Conservation (phyloP, 192 early-diverging fungal species). For the Chytriomyces hyalinus region DNA sequence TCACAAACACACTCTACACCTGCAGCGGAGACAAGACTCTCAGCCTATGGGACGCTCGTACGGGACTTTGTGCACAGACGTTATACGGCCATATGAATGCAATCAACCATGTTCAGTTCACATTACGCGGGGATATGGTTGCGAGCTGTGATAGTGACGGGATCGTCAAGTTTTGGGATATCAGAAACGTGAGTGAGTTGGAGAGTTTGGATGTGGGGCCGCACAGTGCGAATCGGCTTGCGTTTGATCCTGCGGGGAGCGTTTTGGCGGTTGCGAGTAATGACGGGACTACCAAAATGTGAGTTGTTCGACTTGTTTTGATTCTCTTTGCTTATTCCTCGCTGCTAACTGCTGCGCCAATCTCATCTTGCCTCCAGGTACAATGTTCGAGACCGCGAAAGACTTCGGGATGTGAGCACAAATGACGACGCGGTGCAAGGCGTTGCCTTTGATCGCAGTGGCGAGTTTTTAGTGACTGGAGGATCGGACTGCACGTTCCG, state of each 20-base stretch:
- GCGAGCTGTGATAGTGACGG: constrained; percentile 59
- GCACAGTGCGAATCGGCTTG: constrained; percentile 49
- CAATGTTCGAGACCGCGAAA: constrained; percentile 17
- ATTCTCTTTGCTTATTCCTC: too few species aligned
- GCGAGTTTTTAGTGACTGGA: constrained; percentile 51
- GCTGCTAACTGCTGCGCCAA: too few species aligned
- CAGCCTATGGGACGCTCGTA: constrained; percentile 60
- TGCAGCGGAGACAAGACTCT: constrained; percentile 60
- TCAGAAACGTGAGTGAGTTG: constrained; percentile 50
- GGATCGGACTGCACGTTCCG: constrained; percentile 35
- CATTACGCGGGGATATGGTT: constrained; percentile 44
- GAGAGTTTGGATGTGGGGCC: constrained; percentile 43
- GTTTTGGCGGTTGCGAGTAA: constrained; percentile 54
- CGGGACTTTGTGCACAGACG: constrained; percentile 54
- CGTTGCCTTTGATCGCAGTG: constrained; percentile 49
- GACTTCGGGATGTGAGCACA: constrained; percentile 19
- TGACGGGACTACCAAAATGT: constrained; percentile 48
- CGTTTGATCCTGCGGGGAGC: constrained; percentile 53
- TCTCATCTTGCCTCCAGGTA: constrained; percentile 28
- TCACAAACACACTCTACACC: constrained; percentile 57
- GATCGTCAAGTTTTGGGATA: constrained; percentile 59
- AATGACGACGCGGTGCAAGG: constrained; percentile 52
- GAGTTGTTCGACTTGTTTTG: not conserved
- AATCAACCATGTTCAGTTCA: constrained; percentile 48
- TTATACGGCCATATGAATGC: constrained; percentile 62